Evolutionary conservation across 163 green algal species (phyloP).

Genomic region (Dunaliella salina): DNA sequence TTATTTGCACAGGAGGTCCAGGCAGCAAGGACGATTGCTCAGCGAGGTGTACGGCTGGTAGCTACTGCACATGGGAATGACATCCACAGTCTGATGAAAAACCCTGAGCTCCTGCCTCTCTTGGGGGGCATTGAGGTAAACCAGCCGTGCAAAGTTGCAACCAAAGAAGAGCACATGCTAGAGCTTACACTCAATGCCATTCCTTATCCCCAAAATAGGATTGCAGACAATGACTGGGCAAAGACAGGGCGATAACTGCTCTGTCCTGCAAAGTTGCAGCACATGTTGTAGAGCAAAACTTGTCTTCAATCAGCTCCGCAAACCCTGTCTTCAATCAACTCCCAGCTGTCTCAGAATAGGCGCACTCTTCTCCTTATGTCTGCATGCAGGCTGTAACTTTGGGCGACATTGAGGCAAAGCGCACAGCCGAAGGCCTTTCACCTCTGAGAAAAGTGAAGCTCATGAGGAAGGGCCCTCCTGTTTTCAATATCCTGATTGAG

Average conservation of each 20-base stretch:
- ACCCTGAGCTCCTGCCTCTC: background rate
- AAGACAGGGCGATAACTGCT: no score
- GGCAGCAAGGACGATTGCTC: background rate
- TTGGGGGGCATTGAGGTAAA: background rate
- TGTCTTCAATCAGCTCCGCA: no score
- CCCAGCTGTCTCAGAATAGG: no score
- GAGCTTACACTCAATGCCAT: no score
- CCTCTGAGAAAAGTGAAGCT: background rate
- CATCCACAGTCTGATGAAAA: background rate
- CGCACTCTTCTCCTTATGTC: no score
- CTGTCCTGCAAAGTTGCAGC: no score
- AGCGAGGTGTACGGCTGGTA: slow-evolving; percentile 12
- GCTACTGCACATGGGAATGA: slow-evolving; percentile 1
- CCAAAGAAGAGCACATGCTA: slow-evolving; percentile 81
- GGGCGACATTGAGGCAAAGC: slow-evolving; percentile 79
- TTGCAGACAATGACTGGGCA: no score
- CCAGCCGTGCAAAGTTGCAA: background rate
- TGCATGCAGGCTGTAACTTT: slow-evolving; percentile 63
- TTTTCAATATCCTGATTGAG: background rate
- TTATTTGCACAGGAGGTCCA: background rate
- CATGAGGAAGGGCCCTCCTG: background rate
- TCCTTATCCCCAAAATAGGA: no score
- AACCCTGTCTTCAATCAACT: no score
- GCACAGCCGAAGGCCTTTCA: background rate
- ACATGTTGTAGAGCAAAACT: no score